Evolutionary conservation across 1,284 basidiomycete species (phyloP), one percentile per base, ranked within the genome.

Genomic region (Pseudozyma thailandica): DNA sequence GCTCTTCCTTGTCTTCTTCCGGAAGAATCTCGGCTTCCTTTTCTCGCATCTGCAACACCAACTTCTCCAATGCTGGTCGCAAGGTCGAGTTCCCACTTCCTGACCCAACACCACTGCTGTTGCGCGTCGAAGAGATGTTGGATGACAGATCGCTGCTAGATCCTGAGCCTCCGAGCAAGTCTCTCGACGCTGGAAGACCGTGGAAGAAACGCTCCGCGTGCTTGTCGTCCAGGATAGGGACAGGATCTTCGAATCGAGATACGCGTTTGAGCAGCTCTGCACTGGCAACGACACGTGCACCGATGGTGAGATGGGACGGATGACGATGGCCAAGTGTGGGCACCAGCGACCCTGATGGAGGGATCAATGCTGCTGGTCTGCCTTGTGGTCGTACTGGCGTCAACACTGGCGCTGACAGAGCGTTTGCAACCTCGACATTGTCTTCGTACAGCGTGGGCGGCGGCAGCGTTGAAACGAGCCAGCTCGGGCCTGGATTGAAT

Each of bases 161-260:
- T 31, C 45, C 69, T 25, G 73, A 74, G 6, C 74, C 76, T 3
- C 68, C 71, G 2, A 80, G 64, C 6, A 77, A 54, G 37, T 80
- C 74, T 39, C 72, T 72, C 28, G 75, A 72, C 10, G 74, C 79
- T 5, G 76, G 72, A 27, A 70, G 50, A 41, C 78, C 79, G 50
- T 81, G 78, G 64, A 77, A 81, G 54, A 81, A 79, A 6, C 77
- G 78, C 50, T 81, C 79, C 3, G 78, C 77, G 38, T 72, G 73
- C 49, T 72, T 72, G 54, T 80, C 78, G 70, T 81, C 79, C 41
- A 79, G 38, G 42, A 81, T 56, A 1, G 79, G 75, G 6, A 72
- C 49, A 10, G 79, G 79, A 35, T 81, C 79, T 25, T 60, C 53
- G 27, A 49, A 65, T 2, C 79, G 68, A n/a, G 75, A 72, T 8